Percentiles rank a stretch among this genome's conserved stretches.
Conservation (phyloP, 306 rosid species). For the Comarum palustre region DNA sequence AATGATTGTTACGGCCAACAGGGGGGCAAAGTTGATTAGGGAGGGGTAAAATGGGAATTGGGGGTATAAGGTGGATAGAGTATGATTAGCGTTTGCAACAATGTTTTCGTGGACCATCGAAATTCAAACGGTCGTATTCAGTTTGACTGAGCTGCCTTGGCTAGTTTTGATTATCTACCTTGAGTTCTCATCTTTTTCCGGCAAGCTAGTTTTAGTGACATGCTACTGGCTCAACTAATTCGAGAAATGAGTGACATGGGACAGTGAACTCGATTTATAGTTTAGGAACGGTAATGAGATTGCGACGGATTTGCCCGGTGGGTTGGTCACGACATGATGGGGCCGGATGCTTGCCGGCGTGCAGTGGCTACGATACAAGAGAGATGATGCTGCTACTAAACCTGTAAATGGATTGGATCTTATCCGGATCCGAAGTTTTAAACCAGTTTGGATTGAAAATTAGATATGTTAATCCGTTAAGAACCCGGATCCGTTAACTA, state of each 20-base stretch:
- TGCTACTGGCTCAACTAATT: background rate
- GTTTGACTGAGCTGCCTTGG: slow-evolving; percentile 6
- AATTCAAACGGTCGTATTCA: slow-evolving; percentile 23
- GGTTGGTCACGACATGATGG: slow-evolving; percentile 6
- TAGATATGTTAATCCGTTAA: no score
- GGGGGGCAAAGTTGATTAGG: background rate
- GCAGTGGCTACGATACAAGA: background rate
- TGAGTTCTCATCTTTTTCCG: background rate
- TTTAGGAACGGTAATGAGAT: no score
- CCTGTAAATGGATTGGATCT: no score
- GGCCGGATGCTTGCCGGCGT: slow-evolving; percentile 21
- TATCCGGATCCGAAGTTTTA: no score
- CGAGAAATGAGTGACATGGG: no score
- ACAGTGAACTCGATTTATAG: no score
- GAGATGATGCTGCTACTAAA: no score
- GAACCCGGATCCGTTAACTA: no score
- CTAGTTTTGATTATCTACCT: background rate
- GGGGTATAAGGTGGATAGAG: slow-evolving; percentile 5
- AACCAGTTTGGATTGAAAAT: no score
- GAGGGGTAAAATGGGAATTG: slow-evolving; percentile 14
- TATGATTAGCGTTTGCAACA: slow-evolving; percentile 20
- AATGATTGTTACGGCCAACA: background rate
- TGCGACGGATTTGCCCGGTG: background rate
- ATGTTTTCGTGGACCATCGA: slow-evolving; percentile 15
- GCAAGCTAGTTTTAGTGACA: background rate